These are phyloP conservation scores for Piper betle DNA, from an alignment of 164 flowering plant genomes.

Conservation along the genomic window DNA sequence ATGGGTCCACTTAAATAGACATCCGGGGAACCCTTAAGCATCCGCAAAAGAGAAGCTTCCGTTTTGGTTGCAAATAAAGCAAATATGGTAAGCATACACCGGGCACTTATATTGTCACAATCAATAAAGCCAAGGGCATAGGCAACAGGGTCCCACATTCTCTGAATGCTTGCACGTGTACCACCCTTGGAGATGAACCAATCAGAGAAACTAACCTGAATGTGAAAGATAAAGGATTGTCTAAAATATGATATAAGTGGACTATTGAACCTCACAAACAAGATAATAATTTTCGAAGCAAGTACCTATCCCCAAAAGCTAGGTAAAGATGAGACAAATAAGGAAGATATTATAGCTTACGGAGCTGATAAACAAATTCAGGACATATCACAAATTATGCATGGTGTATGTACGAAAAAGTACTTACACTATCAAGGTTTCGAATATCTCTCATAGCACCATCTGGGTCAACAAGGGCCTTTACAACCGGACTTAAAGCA, in stretches of 20 bases:
- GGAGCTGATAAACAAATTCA: background rate
- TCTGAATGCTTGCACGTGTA: slow-evolving; percentile 81
- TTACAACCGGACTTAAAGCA: slow-evolving; percentile 91
- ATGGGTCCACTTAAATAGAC: slow-evolving; percentile 96
- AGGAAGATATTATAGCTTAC: background rate
- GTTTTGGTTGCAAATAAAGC: slow-evolving; percentile 96
- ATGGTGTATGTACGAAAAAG: background rate
- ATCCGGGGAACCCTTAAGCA: slow-evolving; percentile 99
- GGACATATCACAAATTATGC: background rate
- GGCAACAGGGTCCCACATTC: slow-evolving; percentile 99
- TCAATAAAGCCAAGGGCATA: slow-evolving; percentile 97
- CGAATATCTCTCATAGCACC: slow-evolving; percentile 83
- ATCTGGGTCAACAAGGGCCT: slow-evolving; percentile 91
- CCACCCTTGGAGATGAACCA: slow-evolving; percentile 99
- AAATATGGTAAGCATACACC: slow-evolving; percentile 98
- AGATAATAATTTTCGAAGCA: background rate
- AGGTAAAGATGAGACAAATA: background rate
- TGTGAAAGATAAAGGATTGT: background rate
- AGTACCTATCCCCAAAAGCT: background rate
- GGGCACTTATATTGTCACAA: slow-evolving; percentile 97
- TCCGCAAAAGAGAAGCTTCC: slow-evolving; percentile 89
- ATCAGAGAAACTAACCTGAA: slow-evolving; percentile 87
- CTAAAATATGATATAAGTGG: no score
- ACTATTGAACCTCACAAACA: background rate
- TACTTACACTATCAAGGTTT: slow-evolving; percentile 69